Base-by-base conservation (phyloP, 768 basidiomycete species). In the Paxillus ammoniavirescens region DNA sequence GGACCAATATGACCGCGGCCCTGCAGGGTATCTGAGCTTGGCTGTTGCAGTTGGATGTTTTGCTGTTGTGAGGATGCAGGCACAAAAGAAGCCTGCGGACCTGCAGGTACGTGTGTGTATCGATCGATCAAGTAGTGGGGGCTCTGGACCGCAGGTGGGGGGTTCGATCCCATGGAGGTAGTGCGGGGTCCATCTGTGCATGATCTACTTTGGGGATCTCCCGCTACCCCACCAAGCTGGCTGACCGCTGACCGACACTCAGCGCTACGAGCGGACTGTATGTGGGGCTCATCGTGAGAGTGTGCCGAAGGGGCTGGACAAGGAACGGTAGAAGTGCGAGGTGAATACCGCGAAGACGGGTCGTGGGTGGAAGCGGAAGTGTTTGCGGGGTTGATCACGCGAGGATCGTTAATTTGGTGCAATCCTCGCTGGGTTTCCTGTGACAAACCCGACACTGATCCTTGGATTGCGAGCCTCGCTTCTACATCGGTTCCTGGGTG, bases 391-490 rank as follows among this genome's bases (percentile, higher is more conserved):
- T 53, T 61, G 37, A 10, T 53, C 48, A 36, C 36, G 18, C 47
- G 8, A 36, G 43, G 41, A 52, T 47, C 37, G 37, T 30, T 47
- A 33, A 17, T 47, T 28, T 21, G 18, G 26, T 42, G 54, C 37
- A 53, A 45, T 49, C 45, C 44, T 30, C 30, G 40, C 15, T 40
- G 47, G 31, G 47, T 41, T 55, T 51, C 42, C 35, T 41, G 15
- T 18, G 21, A 53, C 37, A 36, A 56, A 65, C 57, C 63, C 30
- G 49, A 33, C 14, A 8, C 38, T 37, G 21, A 63, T 50, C 56
- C 58, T 55, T 46, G 60, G 63, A 42, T 65, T 48, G 37, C 18
- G 26, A 42, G 46, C 45, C 56, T 50, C 18, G 7, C n/a, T 35
- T 40, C 35, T 37, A 36, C 49, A 23, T 21, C 28, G 21, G n/a